Percentiles rank a stretch among this genome's conserved stretches.
phyloP scores from a whole-genome alignment of 2,329 filamentous ascomycete genomes.

The Xylariaceae sp. region DNA sequence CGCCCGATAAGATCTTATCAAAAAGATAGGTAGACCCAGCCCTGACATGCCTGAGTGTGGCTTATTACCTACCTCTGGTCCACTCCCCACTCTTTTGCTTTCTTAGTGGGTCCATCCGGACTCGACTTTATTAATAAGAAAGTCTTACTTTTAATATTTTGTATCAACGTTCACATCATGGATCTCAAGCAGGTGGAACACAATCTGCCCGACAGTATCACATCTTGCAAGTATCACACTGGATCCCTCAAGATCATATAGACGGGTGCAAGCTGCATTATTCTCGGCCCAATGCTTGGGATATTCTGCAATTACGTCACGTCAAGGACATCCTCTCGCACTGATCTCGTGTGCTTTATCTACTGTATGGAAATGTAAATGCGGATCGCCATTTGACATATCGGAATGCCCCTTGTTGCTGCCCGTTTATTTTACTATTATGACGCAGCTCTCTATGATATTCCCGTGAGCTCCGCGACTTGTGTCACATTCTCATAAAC shows the following conservation, averaged over 20 bases:
- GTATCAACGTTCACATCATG: conserved; percentile 11
- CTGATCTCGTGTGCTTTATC: conserved; percentile 1
- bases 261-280: conserved; percentile 1
- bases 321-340: neutral
- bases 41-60: conserved; percentile 17
- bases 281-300: neutral
- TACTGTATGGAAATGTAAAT: conserved; percentile 33
- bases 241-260: neutral
- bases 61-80: neutral
- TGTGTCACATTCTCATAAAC: conserved; percentile 37
- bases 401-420: conserved; percentile 40
- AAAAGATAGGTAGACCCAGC: neutral
- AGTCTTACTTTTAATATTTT: conserved; percentile 20
- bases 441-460: conserved; percentile 33
- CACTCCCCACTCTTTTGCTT: neutral
- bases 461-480: conserved; percentile 27
- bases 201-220: neutral
- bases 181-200: conserved; percentile 12
- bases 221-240: neutral
- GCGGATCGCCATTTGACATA: conserved; percentile 40
- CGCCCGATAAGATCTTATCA: conserved; percentile 21
- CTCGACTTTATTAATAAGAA: too few species aligned
- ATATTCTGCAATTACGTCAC: neutral
- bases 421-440: conserved; percentile 31
- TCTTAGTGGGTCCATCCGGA: neutral